Conservation (phyloP, 805 yeast species). For the Ogataea dorogensis region DNA sequence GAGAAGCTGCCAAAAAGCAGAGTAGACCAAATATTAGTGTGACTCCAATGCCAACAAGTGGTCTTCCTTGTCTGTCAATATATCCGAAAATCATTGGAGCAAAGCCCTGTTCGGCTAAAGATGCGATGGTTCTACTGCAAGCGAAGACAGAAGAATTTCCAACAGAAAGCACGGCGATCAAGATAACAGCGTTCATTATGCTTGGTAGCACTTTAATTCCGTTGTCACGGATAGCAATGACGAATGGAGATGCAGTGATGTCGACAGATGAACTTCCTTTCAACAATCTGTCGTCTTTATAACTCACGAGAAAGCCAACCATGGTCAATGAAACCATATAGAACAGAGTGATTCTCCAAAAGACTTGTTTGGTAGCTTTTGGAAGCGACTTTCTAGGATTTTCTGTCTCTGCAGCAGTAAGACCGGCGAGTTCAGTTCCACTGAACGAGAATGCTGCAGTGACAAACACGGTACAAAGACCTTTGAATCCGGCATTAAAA, state of each 20-base stretch:
- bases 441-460: conserved; percentile 58
- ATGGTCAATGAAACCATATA: conserved; percentile 49
- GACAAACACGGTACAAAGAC: conserved; percentile 56
- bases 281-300: conserved; percentile 44
- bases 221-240: conserved; percentile 61
- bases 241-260: conserved; percentile 71
- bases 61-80: conserved; percentile 75
- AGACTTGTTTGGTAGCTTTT: conserved; percentile 55
- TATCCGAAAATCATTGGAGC: conserved; percentile 62
- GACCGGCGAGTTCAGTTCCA: conserved; percentile 58
- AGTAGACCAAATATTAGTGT: conserved; percentile 54
- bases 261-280: conserved; percentile 49
- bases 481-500: conserved; percentile 48
- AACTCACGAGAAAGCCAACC: conserved; percentile 57
- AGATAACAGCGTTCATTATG: conserved; percentile 68
- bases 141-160: conserved; percentile 73
- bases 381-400: conserved; percentile 57
- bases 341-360: conserved; percentile 54
- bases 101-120: conserved; percentile 66
- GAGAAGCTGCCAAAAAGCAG: conserved; percentile 60
- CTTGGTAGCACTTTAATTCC: conserved; percentile 64
- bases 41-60: conserved; percentile 61
- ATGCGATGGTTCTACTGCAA: conserved; percentile 66
- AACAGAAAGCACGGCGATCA: conserved; percentile 68
- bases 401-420: conserved; percentile 58